A percentile compares a stretch with the other conserved stretches of the same genome.
phyloP scores from a whole-genome alignment of 2,329 filamentous ascomycete species.

The Phaeosphaeriaceae sp. region DNA sequence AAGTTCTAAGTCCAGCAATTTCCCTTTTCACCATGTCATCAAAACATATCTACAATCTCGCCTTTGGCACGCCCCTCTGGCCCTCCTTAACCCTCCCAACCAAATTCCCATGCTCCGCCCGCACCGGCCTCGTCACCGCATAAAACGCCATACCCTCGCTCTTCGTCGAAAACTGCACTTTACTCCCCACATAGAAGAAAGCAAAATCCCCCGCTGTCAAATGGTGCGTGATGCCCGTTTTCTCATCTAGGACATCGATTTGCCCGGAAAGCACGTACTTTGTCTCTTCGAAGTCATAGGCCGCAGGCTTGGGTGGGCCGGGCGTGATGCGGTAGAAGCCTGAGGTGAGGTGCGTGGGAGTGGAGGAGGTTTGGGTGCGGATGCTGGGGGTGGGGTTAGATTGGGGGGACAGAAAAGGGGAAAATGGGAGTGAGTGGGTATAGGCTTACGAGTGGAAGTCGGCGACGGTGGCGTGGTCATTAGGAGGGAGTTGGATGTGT shows the following conservation, averaged over 20 bases:
- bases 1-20: too few species aligned
- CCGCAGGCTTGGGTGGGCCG: conserved; percentile 18
- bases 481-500: conserved; percentile 21
- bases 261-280: conserved; percentile 27
- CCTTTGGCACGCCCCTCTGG: not conserved
- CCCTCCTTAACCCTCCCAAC: conserved; percentile 13
- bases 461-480: conserved; percentile 26
- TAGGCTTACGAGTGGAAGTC: conserved; percentile 24
- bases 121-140: conserved; percentile 23
- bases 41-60: conserved; percentile 9
- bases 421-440: not conserved
- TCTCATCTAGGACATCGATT: conserved; percentile 27
- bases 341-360: conserved; percentile 21
- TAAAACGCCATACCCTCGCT: conserved; percentile 25
- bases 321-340: conserved; percentile 31
- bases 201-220: conserved; percentile 28
- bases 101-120: conserved; percentile 16
- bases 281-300: conserved; percentile 26
- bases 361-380: conserved; percentile 19
- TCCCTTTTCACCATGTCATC: not conserved
- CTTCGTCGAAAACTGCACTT: conserved; percentile 30
- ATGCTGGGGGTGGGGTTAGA: conserved; percentile 9
- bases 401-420: not conserved
- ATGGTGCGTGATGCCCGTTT: conserved; percentile 24
- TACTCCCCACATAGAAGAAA: conserved; percentile 25